Conservation (phyloP, 2,329 filamentous ascomycete species). For the Colletotrichum sp. region DNA sequence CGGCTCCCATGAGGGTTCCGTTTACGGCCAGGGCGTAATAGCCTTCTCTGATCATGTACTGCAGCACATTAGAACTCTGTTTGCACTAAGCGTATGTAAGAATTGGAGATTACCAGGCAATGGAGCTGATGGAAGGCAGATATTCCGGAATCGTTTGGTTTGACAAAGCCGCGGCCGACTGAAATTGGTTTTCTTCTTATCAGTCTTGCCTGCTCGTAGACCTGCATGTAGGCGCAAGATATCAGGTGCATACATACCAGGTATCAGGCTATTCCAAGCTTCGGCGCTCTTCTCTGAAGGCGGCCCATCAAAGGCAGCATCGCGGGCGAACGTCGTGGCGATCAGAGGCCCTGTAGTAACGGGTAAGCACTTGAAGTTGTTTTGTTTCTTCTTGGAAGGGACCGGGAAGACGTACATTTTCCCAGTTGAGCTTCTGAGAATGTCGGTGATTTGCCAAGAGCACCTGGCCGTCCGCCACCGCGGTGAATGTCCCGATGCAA, state of each 20-base stretch:
- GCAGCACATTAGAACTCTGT: neutral
- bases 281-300: neutral
- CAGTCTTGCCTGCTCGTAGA: neutral
- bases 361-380: neutral
- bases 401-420: neutral
- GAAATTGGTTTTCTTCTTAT: neutral
- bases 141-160: neutral
- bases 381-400: neutral
- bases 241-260: neutral
- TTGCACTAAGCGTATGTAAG: neutral
- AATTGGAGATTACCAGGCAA: neutral
- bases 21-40: neutral
- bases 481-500: neutral
- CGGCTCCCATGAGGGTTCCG: neutral
- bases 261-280: neutral
- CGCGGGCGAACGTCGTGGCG: neutral
- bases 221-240: rapidly evolving
- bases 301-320: neutral
- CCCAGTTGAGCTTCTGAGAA: neutral
- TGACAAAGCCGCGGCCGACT: neutral
- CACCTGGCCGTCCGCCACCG: neutral
- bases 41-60: neutral
- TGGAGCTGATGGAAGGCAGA: neutral
- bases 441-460: neutral
- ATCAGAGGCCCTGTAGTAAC: neutral